A percentile compares a stretch with the other conserved stretches of the same genome.
Evolutionary conservation across 148 eudicot species (phyloP).

Genomic region (Camellia japonica): DNA sequence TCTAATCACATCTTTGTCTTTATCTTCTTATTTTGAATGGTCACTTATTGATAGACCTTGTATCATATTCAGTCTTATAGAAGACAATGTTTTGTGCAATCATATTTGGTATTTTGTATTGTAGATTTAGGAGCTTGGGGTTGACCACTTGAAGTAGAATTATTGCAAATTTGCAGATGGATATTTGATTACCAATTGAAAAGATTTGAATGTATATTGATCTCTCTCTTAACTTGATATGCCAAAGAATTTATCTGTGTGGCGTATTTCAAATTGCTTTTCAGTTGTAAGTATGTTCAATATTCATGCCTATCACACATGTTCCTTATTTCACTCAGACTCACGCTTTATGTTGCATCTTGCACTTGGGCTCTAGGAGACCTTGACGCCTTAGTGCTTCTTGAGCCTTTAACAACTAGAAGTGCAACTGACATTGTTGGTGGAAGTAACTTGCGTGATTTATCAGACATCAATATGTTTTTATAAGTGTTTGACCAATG

Average conservation of each 20-base stretch:
- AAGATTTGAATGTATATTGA: too few relatives aligned
- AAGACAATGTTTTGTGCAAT: background rate
- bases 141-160: background rate
- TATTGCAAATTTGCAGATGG: background rate
- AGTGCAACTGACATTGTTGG: background rate
- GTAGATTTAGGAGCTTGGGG: background rate
- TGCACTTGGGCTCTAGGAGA: background rate
- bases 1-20: background rate
- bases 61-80: background rate
- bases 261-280: background rate
- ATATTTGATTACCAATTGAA: background rate
- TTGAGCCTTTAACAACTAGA: background rate
- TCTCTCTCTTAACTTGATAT: too few relatives aligned
- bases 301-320: background rate
- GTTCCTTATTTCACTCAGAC: background rate
- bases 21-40: background rate
- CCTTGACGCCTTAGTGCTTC: background rate
- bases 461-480: background rate
- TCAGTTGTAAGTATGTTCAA: background rate
- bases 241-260: too few relatives aligned
- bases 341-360: background rate
- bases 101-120: background rate
- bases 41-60: background rate
- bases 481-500: background rate
- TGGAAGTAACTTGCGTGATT: background rate